A percentile compares a stretch with the other conserved stretches of the same genome.
These are phyloP conservation scores for Hymenoscyphus occultus DNA, from an alignment of 2,329 filamentous ascomycete species.

Conservation along the genomic window DNA sequence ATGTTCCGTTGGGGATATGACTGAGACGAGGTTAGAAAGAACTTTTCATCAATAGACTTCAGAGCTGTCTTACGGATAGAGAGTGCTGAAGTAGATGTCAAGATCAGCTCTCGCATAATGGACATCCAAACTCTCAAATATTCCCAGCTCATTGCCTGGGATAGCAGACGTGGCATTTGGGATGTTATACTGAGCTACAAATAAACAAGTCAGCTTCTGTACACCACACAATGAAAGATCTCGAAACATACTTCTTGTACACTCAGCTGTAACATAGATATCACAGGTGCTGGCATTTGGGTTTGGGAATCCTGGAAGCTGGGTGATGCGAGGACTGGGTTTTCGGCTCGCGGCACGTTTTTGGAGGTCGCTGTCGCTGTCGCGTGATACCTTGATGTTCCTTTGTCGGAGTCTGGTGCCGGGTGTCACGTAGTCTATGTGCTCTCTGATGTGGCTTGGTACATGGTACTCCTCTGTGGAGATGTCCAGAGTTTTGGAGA, in stretches of 20 bases:
- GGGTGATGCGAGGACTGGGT: slow-evolving; percentile 38
- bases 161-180: slow-evolving; percentile 37
- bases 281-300: slow-evolving; percentile 44
- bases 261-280: slow-evolving; percentile 54
- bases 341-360: slow-evolving; percentile 19
- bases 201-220: slow-evolving; percentile 5
- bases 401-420: slow-evolving; percentile 46
- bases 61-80: slow-evolving; percentile 42
- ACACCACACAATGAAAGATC: not conserved
- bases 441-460: slow-evolving; percentile 30
- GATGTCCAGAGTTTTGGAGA: slow-evolving; percentile 42
- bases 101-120: slow-evolving; percentile 48
- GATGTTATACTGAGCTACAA: slow-evolving; percentile 43
- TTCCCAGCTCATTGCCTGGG: slow-evolving; percentile 44
- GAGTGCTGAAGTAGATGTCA: slow-evolving; percentile 47
- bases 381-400: slow-evolving; percentile 29
- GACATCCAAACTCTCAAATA: slow-evolving; percentile 45
- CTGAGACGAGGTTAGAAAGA: slow-evolving; percentile 14
- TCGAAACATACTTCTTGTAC: slow-evolving; percentile 34
- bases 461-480: slow-evolving; percentile 34
- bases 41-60: slow-evolving; percentile 16
- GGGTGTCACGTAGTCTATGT: slow-evolving; percentile 36
- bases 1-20: slow-evolving; percentile 42
- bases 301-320: slow-evolving; percentile 34
- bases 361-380: slow-evolving; percentile 36